Evolutionary conservation across 106 monocot genomes (phyloP).

Genomic region (Apostasia ramifera): DNA sequence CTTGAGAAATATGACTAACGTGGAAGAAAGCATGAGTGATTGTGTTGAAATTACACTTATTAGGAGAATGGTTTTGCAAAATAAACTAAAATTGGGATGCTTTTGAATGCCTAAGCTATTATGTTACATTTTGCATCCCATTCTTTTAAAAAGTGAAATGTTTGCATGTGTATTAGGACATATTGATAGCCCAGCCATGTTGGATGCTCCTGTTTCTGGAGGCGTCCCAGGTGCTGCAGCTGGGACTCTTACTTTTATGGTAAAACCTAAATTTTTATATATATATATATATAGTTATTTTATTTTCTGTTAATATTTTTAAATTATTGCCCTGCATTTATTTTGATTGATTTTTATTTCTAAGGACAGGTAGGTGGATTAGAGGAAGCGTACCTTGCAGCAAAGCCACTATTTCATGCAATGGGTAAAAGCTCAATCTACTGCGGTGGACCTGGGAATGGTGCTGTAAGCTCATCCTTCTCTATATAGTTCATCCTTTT

Average conservation of each 20-base stretch:
- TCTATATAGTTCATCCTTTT: background rate
- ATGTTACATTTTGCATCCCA: background rate
- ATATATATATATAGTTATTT: background rate
- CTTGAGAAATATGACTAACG: no score
- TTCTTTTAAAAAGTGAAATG: background rate
- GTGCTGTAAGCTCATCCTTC: slow-evolving; percentile 60
- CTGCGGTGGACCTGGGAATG: slow-evolving; percentile 91
- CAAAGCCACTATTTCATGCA: slow-evolving; percentile 80
- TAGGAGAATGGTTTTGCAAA: no score
- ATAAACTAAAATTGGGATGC: no score
- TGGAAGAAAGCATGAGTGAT: no score
- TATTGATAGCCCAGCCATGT: slow-evolving; percentile 45
- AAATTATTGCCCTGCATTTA: background rate
- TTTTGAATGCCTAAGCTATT: background rate
- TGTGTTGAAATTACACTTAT: no score
- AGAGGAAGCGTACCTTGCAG: slow-evolving; percentile 69
- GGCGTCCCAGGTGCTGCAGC: slow-evolving; percentile 92
- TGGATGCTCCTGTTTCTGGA: slow-evolving; percentile 99
- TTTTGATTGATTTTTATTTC: background rate
- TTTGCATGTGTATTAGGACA: slow-evolving; percentile 16
- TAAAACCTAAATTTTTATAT: slow-evolving; percentile 17
- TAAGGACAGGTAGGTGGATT: slow-evolving; percentile 68
- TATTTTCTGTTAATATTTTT: background rate
- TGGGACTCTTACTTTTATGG: slow-evolving; percentile 95
- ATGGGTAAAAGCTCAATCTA: slow-evolving; percentile 86